These are phyloP conservation scores for Kodamaea plutei DNA, from an alignment of 1,139 yeast species.

Conservation along the genomic window DNA sequence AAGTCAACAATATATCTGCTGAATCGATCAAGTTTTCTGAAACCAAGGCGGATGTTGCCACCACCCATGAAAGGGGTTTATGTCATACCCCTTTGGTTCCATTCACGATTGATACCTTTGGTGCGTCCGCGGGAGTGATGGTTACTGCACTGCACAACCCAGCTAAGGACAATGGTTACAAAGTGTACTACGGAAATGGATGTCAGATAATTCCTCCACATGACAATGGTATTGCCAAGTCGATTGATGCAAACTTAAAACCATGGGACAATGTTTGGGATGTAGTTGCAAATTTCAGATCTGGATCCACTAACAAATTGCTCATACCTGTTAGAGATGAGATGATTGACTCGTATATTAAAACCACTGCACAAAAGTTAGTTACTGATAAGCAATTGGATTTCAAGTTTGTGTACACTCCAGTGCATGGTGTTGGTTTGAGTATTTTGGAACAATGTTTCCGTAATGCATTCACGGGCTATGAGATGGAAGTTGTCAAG, in stretches of 20 bases:
- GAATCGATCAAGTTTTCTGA: constrained; percentile 18
- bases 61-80: constrained; percentile 17
- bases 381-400: constrained; percentile 15
- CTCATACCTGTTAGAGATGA: constrained; percentile 27
- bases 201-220: constrained; percentile 96
- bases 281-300: constrained; percentile 29
- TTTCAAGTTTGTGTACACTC: constrained; percentile 71
- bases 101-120: constrained; percentile 61
- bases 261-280: constrained; percentile 63
- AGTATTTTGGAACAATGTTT: constrained; percentile 35
- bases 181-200: constrained; percentile 89
- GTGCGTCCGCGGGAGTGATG: constrained; percentile 85
- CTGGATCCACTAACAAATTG: constrained; percentile 18
- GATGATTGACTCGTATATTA: constrained; percentile 34
- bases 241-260: constrained; percentile 54
- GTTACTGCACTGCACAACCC: constrained; percentile 97
- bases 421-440: constrained; percentile 92
- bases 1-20: constrained; percentile 24
- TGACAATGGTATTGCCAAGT: constrained; percentile 65
- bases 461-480: constrained; percentile 11
- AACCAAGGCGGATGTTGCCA: constrained; percentile 6
- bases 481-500: constrained; percentile 31
- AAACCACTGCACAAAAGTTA: constrained; percentile 27
- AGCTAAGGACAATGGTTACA: constrained; percentile 84
- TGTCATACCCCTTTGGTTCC: constrained; percentile 95